phyloP scores from a whole-genome alignment of 106 monocot genomes.

The Allium cepa region DNA sequence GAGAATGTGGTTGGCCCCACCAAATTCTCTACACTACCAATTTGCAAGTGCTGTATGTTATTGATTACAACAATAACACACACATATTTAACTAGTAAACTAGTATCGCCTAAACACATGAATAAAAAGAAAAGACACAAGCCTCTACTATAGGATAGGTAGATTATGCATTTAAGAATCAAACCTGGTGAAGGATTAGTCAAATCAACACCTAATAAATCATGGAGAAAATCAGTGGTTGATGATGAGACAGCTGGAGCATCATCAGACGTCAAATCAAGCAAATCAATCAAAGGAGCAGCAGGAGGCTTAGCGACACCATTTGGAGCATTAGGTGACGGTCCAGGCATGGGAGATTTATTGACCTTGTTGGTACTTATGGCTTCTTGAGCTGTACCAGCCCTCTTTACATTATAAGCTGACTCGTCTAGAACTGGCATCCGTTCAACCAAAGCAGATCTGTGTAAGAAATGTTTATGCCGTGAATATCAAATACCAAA shows the following conservation, averaged over 20 bases:
- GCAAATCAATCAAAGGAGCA: slow-evolving; percentile 38
- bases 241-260: slow-evolving; percentile 44
- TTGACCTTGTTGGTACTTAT: slow-evolving; percentile 7
- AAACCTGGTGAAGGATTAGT: slow-evolving; percentile 45
- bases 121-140: too few species aligned
- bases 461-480: slow-evolving; percentile 11
- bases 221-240: slow-evolving; percentile 71
- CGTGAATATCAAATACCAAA: background rate
- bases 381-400: slow-evolving; percentile 11
- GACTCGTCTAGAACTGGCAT: slow-evolving; percentile 81
- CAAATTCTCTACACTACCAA: too few species aligned
- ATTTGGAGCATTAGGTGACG: slow-evolving; percentile 72
- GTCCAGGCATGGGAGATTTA: slow-evolving; percentile 17
- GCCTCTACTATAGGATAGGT: too few species aligned
- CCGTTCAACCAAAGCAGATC: slow-evolving; percentile 79
- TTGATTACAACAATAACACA: too few species aligned
- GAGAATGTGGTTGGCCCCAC: too few species aligned
- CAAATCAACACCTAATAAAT: slow-evolving; percentile 75
- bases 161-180: too few species aligned
- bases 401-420: slow-evolving; percentile 56
- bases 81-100: background rate
- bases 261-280: slow-evolving; percentile 94
- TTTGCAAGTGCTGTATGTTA: too few species aligned
- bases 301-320: slow-evolving; percentile 69
- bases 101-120: background rate